phyloP scores from a whole-genome alignment of 2,329 filamentous ascomycete genomes.

The Rutstroemia sp. region DNA sequence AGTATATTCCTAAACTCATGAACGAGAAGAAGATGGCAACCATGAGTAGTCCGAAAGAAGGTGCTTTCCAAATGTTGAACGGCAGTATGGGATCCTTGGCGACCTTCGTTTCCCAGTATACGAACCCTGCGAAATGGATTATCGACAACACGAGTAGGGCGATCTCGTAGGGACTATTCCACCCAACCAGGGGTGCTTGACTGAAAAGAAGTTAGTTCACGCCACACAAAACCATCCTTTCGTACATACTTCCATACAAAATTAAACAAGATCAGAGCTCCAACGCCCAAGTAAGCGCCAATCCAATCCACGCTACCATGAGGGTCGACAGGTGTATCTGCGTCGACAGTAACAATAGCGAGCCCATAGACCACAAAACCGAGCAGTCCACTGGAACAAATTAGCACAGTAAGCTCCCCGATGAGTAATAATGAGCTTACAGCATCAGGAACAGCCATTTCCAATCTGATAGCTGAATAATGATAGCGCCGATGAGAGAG shows the following conservation, averaged over 20 bases:
- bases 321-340: conserved; percentile 16
- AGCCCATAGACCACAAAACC: conserved; percentile 5
- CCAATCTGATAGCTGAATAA: conserved; percentile 30
- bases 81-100: conserved; percentile 18
- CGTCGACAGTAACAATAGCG: neutral
- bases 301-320: conserved; percentile 34
- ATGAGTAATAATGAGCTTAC: conserved; percentile 9
- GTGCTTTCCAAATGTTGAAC: conserved; percentile 20
- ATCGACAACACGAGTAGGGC: conserved; percentile 14
- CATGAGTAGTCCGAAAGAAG: conserved; percentile 16
- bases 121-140: conserved; percentile 11
- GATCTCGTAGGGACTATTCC: conserved; percentile 14
- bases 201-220: neutral
- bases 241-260: conserved; percentile 42
- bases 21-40: conserved; percentile 14
- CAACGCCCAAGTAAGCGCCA: conserved; percentile 34
- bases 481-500: conserved; percentile 32
- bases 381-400: neutral
- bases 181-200: conserved; percentile 20
- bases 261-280: conserved; percentile 40
- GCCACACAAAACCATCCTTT: too few relatives aligned
- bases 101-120: conserved; percentile 15
- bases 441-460: conserved; percentile 37
- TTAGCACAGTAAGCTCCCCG: neutral
- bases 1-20: conserved; percentile 32